A percentile compares a stretch with the other conserved stretches of the same genome.
These are phyloP conservation scores for Eucalyptus albens DNA, from an alignment of 345 rosid genomes.

Conservation along the genomic window DNA sequence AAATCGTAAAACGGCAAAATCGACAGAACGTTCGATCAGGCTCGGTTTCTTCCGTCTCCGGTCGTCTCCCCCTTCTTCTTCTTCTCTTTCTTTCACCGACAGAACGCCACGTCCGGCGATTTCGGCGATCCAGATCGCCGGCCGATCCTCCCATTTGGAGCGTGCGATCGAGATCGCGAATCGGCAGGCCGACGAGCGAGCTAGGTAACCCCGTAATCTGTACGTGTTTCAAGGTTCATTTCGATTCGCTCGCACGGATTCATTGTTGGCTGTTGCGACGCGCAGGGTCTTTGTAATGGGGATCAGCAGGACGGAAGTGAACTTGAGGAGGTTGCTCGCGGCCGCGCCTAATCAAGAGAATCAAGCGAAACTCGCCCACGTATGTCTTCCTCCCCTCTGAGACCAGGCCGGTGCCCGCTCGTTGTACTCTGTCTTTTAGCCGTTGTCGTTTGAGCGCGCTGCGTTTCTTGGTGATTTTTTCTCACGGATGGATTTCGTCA, in stretches of 20 bases:
- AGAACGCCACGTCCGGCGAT: background rate
- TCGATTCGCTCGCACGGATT: background rate
- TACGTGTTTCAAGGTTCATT: background rate
- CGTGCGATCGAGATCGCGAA: background rate
- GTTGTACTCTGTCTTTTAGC: background rate
- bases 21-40: background rate
- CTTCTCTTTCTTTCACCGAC: background rate
- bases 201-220: background rate
- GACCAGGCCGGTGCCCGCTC: background rate
- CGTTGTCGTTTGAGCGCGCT: background rate
- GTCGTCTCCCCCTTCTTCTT: background rate
- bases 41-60: background rate
- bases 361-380: conserved; percentile 73
- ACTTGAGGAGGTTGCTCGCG: conserved; percentile 59
- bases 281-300: conserved; percentile 30
- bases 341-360: conserved; percentile 71
- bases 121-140: background rate
- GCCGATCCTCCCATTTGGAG: background rate
- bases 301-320: conserved; percentile 67
- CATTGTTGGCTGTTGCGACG: background rate
- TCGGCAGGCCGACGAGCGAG: background rate
- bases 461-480: background rate
- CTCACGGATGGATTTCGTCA: background rate
- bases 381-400: background rate
- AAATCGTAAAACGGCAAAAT: background rate